These are phyloP conservation scores for Podospora pseudoanserina DNA, from an alignment of 495 filamentous ascomycete species.

Conservation along the genomic window DNA sequence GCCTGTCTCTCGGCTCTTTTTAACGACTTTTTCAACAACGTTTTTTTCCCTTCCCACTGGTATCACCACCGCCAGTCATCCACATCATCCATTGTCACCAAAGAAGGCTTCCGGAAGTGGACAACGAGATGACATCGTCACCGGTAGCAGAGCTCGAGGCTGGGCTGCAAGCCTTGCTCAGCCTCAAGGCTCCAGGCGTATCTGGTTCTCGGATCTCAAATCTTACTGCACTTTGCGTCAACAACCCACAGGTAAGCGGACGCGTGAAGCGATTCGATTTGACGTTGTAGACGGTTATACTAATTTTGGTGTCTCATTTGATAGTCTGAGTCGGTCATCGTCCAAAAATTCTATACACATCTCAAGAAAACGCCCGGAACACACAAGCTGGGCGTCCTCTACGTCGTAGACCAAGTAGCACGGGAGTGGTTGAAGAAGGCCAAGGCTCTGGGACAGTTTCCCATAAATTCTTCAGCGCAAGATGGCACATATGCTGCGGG, in stretches of 20 bases:
- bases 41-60: neutral
- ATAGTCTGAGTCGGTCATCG: conserved; percentile 91
- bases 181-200: conserved; percentile 87
- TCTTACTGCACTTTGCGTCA: conserved; percentile 79
- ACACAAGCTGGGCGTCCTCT: conserved; percentile 97
- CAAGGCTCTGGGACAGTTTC: conserved; percentile 72
- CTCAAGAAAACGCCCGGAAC: conserved; percentile 93
- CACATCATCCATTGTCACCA: neutral
- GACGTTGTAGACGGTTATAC: conserved; percentile 19
- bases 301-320: conserved; percentile 27
- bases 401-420: conserved; percentile 99
- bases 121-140: conserved; percentile 59
- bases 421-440: conserved; percentile 97
- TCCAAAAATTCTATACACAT: conserved; percentile 93
- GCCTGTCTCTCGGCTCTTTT: neutral
- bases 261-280: neutral
- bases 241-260: conserved; percentile 85
- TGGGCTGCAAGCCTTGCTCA: conserved; percentile 85
- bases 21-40: neutral
- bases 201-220: conserved; percentile 83
- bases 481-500: conserved; percentile 94
- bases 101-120: too few relatives aligned
- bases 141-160: conserved; percentile 87
- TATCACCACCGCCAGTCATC: neutral
- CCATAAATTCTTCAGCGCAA: conserved; percentile 66